Evolutionary conservation across 2,329 filamentous ascomycete species (phyloP).

Genomic region (Scedosporium dehoogii): DNA sequence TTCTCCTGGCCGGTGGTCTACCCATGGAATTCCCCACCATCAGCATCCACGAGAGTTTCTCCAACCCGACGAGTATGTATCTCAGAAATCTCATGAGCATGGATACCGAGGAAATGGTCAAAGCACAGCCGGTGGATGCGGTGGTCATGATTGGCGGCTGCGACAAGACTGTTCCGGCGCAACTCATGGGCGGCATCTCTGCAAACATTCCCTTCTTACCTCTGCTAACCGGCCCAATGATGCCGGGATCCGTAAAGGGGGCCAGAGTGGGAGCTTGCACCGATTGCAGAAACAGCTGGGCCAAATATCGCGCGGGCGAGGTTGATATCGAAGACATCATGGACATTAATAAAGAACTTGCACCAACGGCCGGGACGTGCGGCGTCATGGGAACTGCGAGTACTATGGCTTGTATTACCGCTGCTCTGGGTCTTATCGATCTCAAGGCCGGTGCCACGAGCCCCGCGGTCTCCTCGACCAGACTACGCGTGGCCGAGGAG

Average conservation of each 20-base stretch:
- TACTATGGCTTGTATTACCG: constrained; percentile 78
- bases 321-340: constrained; percentile 65
- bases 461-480: constrained; percentile 66
- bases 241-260: constrained; percentile 59
- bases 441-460: constrained; percentile 65
- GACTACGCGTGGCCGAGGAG: constrained; percentile 71
- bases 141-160: constrained; percentile 61
- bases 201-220: constrained; percentile 63
- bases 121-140: constrained; percentile 60
- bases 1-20: constrained; percentile 56
- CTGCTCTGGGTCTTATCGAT: constrained; percentile 71
- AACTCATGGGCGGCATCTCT: constrained; percentile 66
- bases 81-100: constrained; percentile 67
- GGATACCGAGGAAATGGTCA: constrained; percentile 72
- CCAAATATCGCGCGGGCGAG: constrained; percentile 51
- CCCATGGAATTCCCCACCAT: constrained; percentile 68
- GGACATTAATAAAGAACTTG: constrained; percentile 61
- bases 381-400: constrained; percentile 90
- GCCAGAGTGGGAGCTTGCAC: constrained; percentile 62
- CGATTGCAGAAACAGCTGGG: constrained; percentile 67
- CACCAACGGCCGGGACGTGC: constrained; percentile 69
- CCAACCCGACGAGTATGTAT: constrained; percentile 65
- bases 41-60: constrained; percentile 59
- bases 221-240: constrained; percentile 64
- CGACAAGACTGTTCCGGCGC: constrained; percentile 65